Evolutionary conservation across 176 grass and related monocot species (phyloP), one percentile per base, ranked within the genome.

Genomic region (Zea luxurians): DNA sequence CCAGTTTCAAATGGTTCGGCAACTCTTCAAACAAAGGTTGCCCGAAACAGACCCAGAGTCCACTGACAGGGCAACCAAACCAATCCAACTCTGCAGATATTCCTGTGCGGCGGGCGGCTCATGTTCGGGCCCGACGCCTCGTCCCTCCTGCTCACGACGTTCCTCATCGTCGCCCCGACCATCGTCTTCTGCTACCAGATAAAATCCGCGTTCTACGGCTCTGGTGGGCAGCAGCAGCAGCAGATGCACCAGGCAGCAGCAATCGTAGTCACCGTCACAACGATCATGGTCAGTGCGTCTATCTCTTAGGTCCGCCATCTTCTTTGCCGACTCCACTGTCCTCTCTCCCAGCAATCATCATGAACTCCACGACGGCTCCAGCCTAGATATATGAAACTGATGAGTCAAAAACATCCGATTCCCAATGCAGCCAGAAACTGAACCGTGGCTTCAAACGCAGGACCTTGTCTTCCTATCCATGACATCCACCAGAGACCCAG

Each of bases 401-500:
- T 27, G 27, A 27, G 1, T 27, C 27, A 27, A 27, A 27, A 27
- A 27, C 27, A 27, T 27, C 27, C 27, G 27, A 27, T 47, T 57
- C 3, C 8, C 20, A 62, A 1, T 43, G 15, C 2, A 54, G 40
- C 16, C 8, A 13, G 12, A 46, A 48, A 53, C 8, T 48, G 13
- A 44, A 59, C 20, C 1, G 47, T 48, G 17, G 4, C 49, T 42
- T 37, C 17, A 80, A 74, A 34, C 37, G 70, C 83, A 93, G 88
- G 88, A 90, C 59, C 45, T 93, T 53, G 27, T 83, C 61, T 85
- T 90, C 83, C 79, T 90, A 15, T 83, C 78, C 42, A 85, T 78
- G 76, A 90, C 91, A 70, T 86, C 91, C 0, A 49, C 71, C 13
- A 80, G 82, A 40, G 88, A 93, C 34, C 91, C 91, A 4, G 91